Evolutionary conservation across 1,284 basidiomycete genomes (phyloP).

Genomic region (Ustilago tritici): DNA sequence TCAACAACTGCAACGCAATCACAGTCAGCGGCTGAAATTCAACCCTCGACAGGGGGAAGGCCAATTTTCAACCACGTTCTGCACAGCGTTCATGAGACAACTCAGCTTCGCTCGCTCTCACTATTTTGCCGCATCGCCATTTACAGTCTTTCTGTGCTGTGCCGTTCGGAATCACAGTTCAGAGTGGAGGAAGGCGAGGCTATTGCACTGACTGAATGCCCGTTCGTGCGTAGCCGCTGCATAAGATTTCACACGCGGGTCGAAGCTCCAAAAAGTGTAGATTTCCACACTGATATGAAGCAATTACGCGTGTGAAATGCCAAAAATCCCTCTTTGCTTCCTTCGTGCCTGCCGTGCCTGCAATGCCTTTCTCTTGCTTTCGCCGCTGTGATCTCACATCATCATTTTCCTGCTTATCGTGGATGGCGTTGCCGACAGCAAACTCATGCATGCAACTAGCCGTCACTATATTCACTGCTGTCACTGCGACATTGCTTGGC

Average conservation of each 20-base stretch:
- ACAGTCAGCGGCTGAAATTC: background rate
- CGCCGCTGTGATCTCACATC: background rate
- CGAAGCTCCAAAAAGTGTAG: constrained; percentile 3
- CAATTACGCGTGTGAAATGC: constrained; percentile 27
- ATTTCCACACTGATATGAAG: constrained; percentile 38
- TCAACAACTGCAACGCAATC: background rate
- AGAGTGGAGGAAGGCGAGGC: background rate
- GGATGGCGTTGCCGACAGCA: constrained; percentile 1
- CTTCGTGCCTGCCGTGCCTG: no score
- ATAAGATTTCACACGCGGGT: constrained; percentile 17
- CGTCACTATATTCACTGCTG: background rate
- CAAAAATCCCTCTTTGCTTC: background rate
- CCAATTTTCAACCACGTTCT: constrained; percentile 10
- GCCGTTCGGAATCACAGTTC: background rate
- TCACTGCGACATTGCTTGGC: background rate
- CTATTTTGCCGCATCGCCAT: background rate
- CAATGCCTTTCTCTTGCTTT: no score
- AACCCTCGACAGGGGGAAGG: constrained; percentile 8
- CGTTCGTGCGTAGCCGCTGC: constrained; percentile 12
- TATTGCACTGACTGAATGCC: background rate
- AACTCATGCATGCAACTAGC: constrained; percentile 9
- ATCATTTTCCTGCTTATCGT: background rate
- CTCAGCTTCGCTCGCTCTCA: constrained; percentile 1
- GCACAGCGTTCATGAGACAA: background rate
- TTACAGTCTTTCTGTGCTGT: constrained; percentile 1